Base-by-base conservation (phyloP, 176 grass and related monocot species). In the Musa acuminata region DNA sequence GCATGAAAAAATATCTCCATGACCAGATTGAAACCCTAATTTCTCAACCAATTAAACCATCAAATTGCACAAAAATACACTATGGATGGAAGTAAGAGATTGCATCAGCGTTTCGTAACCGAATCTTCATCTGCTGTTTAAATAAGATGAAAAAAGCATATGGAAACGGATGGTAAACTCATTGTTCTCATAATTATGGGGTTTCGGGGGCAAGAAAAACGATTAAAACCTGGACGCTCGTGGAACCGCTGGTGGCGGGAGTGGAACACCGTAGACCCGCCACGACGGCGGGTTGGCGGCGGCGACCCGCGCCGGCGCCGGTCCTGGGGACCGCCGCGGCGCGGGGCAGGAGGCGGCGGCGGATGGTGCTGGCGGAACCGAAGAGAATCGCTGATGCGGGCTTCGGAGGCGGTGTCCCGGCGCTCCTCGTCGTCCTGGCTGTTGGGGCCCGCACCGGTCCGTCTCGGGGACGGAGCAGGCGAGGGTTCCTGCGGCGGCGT, bases 161-260 rank as follows among this genome's bases (percentile, higher is more conserved):
- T 43, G 35, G 35, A 43, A 43, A 43, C 35, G 35, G 35, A 43
- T 6, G 35, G 35, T 6, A 43, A 43, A 43, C 35, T 43, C 4
- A 43, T 43, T 43, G 35, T 9, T 11, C 48, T n/a, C 4, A 11
- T 21, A 51, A 80, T 27, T 74, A 20, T 52, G 82, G 69, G 53
- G n/a, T 78, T 87, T 83, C 22, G 9, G 3, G 16, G 12, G 58
- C 48, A 22, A 64, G 20, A 77, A 14, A 51, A 63, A 7, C 64
- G 20, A 64, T 26, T 73, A 77, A 80, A 62, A 92, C 90, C 90
- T 92, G 69, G 77, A 43, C 75, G 73, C 16, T 82, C 63, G 55
- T 82, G 70, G 82, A 77, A 87, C 23, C 90, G 84, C 8, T 29
- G 62, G 67, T 80, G 75, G 19, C 86, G 86, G 16, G 83, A 75